These are phyloP conservation scores for Bolboschoenus planiculmis DNA, from an alignment of 176 grass and related monocot species.

Conservation along the genomic window DNA sequence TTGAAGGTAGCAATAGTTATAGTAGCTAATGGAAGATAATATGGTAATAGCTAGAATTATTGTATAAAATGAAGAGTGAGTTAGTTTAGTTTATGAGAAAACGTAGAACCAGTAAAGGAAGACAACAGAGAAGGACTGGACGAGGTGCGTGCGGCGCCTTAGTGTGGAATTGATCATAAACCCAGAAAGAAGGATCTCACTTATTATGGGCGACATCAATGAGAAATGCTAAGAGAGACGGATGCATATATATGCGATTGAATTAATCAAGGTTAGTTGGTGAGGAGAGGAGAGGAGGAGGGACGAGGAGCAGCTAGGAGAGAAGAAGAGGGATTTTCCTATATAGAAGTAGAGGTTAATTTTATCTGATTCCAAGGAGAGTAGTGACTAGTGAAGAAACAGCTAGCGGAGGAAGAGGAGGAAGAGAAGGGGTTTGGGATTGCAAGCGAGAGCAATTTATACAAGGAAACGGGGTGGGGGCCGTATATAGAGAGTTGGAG, in stretches of 20 bases:
- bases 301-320: not conserved
- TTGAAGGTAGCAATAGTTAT: not conserved
- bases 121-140: conserved; percentile 98
- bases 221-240: conserved; percentile 48
- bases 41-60: not conserved
- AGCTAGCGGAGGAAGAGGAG: too few relatives aligned
- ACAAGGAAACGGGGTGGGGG: not conserved
- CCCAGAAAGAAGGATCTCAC: conserved; percentile 97
- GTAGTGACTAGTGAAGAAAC: too few relatives aligned
- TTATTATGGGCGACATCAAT: conserved; percentile 95
- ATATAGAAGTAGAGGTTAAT: not conserved
- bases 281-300: conserved; percentile 24
- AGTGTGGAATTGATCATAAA: conserved; percentile 99
- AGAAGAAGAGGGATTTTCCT: not conserved
- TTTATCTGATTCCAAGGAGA: conserved; percentile 5
- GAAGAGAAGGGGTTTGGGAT: not conserved
- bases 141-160: conserved; percentile 79
- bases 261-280: too few relatives aligned
- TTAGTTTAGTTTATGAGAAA: conserved; percentile 90
- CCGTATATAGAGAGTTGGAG: too few relatives aligned
- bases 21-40: not conserved
- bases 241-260: conserved; percentile 76
- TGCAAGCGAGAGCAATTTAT: not conserved
- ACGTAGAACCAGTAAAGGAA: conserved; percentile 99
- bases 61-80: not conserved